Evolutionary conservation across 441 rosid genomes (phyloP), one percentile per base, ranked within the genome.

Genomic region (Gossypium schwendimanii): DNA sequence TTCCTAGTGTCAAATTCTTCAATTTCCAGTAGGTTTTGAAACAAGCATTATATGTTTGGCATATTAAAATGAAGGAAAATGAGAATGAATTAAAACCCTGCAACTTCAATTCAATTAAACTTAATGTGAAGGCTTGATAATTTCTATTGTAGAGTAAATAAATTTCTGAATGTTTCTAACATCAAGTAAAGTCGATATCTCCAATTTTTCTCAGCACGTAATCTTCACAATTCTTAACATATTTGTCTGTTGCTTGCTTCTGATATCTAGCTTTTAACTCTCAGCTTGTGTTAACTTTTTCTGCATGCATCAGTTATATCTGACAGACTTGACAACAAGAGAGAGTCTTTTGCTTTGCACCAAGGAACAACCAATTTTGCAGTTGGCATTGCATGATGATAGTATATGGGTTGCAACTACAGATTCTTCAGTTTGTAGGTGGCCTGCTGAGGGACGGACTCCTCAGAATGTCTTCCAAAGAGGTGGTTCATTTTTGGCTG

Each of bases 401-500:
- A 84, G 86, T 72, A 89, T 96, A 83, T 96, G 99, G 98, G 87
- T 82, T 65, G 98, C 98, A 39, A 92, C 98, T 62, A 91, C 98
- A 63, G 92, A 91, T 82, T 96, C 99, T 70, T 89, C 98, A 5
- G 84, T 94, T 71, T 84, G 87, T 84, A 86, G 88, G 79, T 96
- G 99, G 98, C 97, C 96, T 47, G 97, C 94, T 54, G 98, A 96
- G 80, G 99, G 84, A 72, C 86, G 72, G 79, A 91, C 84, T 81
- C 98, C 98, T 78, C 97, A 92, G 73, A 92, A 91, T 81, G 83
- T 86, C 73, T 92, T 96, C 78, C 84, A 91, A 78, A 91, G 81
- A 82, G 98, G 98, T 50, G 93, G 91, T 73, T 87, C 99, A 49
- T 96, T 96, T 79, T 84, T 96, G 83, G 98, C 98, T 74, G 99